Conservation (phyloP, 2,329 filamentous ascomycete genomes). For the Stenocarpella maydis region DNA sequence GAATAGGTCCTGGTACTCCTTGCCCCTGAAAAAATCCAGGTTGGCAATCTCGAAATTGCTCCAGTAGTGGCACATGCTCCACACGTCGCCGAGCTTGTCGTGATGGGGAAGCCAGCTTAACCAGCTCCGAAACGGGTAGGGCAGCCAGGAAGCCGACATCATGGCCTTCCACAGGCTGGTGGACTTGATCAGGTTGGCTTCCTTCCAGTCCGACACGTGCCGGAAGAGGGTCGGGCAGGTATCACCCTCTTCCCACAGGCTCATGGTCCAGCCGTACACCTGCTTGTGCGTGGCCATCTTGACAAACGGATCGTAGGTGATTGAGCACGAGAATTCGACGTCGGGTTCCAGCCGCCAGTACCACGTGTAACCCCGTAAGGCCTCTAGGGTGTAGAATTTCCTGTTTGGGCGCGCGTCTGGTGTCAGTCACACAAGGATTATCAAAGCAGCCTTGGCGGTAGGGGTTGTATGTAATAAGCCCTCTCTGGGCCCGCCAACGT, state of each 20-base stretch:
- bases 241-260: conserved; percentile 52
- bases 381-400: conserved; percentile 53
- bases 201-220: conserved; percentile 51
- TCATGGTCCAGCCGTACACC: conserved; percentile 55
- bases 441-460: neutral
- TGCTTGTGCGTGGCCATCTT: conserved; percentile 54
- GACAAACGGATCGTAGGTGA: conserved; percentile 57
- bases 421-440: conserved; percentile 12
- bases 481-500: conserved; percentile 36
- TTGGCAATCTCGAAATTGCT: conserved; percentile 58
- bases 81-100: conserved; percentile 50
- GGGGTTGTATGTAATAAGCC: neutral
- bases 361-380: conserved; percentile 53
- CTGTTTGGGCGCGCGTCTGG: conserved; percentile 38
- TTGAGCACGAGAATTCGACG: conserved; percentile 54
- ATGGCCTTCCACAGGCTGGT: conserved; percentile 52
- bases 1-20: conserved; percentile 52
- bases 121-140: conserved; percentile 51
- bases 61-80: conserved; percentile 58
- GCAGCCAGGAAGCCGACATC: conserved; percentile 51
- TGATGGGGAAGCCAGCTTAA: conserved; percentile 49
- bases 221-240: conserved; percentile 54
- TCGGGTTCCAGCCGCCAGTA: conserved; percentile 57
- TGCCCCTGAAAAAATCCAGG: conserved; percentile 53
- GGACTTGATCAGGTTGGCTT: conserved; percentile 45